phyloP scores from a whole-genome alignment of 2,329 filamentous ascomycete genomes.

The Cryphonectria carpinicola region DNA sequence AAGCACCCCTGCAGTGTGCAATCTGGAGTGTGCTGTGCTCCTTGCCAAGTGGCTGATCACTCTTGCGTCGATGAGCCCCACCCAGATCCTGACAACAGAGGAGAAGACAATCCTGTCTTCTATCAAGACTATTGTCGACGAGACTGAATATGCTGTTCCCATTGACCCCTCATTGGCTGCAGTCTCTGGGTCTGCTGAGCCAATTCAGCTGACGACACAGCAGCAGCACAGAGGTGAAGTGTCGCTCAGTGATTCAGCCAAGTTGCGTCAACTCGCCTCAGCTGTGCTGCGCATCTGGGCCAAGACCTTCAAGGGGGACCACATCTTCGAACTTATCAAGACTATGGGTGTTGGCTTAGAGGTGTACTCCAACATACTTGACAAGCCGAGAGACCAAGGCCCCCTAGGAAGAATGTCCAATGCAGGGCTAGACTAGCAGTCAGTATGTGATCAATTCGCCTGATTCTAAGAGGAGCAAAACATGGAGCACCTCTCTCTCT shows the following conservation, averaged over 20 bases:
- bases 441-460: not conserved
- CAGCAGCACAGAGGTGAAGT: conserved; percentile 47
- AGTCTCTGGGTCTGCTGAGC: conserved; percentile 36
- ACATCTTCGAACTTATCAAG: conserved; percentile 64
- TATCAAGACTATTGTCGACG: conserved; percentile 62
- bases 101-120: conserved; percentile 60
- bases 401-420: conserved; percentile 43
- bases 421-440: conserved; percentile 8
- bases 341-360: conserved; percentile 62
- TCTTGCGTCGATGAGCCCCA: conserved; percentile 54
- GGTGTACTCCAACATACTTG: conserved; percentile 59
- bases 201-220: conserved; percentile 29
- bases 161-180: conserved; percentile 59
- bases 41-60: conserved; percentile 65
- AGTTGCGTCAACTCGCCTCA: conserved; percentile 58
- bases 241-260: conserved; percentile 52
- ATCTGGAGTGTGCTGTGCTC: conserved; percentile 64
- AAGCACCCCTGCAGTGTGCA: conserved; percentile 51
- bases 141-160: conserved; percentile 65
- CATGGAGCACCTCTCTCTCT: not conserved
- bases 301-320: conserved; percentile 63
- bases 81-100: conserved; percentile 54
- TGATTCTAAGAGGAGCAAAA: too few species aligned
- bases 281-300: conserved; percentile 65
- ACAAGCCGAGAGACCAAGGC: conserved; percentile 56